Conservation (phyloP, 306 rosid genomes). For the Malus sylvestris region DNA sequence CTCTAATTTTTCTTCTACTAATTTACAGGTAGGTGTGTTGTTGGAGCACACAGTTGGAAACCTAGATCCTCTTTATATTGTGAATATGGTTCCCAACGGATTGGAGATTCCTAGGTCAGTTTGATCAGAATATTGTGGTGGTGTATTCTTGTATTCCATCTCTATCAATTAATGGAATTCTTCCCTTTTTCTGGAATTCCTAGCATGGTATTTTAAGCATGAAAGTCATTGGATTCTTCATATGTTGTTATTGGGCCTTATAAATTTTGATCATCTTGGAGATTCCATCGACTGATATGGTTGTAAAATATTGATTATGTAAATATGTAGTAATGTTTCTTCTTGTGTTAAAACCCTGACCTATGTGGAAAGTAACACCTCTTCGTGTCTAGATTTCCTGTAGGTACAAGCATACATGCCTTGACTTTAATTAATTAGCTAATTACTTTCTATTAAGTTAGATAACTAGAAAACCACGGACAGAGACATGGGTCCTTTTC, state of each 20-base stretch:
- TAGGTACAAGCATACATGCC: background rate
- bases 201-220: background rate
- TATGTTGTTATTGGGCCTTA: background rate
- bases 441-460: background rate
- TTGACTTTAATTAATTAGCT: background rate
- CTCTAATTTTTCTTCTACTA: conserved; percentile 19
- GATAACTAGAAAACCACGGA: background rate
- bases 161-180: background rate
- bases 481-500: background rate
- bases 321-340: background rate
- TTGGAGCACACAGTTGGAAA: conserved; percentile 98
- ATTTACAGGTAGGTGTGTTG: conserved; percentile 74
- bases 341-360: background rate
- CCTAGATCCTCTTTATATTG: conserved; percentile 69
- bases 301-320: background rate
- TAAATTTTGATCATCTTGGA: background rate
- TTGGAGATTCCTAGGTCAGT: conserved; percentile 90
- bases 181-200: background rate
- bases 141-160: background rate
- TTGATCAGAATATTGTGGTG: background rate
- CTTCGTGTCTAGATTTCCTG: background rate
- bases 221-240: background rate
- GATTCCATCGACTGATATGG: background rate
- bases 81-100: conserved; percentile 93
- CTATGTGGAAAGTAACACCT: background rate